These are phyloP conservation scores for Cladophialophora carrionii DNA, from an alignment of 2,329 filamentous ascomycete genomes.

Conservation along the genomic window DNA sequence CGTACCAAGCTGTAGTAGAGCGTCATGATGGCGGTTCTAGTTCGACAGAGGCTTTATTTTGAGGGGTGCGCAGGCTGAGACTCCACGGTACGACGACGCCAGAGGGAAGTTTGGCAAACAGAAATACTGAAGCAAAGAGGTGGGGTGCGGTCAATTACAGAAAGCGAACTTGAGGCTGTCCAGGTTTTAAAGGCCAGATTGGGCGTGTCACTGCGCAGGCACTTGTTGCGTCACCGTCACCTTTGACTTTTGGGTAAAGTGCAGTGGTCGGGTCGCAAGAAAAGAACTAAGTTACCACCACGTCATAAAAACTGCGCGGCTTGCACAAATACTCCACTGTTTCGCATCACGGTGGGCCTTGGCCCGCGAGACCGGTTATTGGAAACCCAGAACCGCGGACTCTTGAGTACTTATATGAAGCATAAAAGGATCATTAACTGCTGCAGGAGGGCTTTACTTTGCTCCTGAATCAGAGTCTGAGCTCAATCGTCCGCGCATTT, in stretches of 20 bases:
- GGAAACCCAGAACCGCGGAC: not conserved
- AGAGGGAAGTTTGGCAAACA: not conserved
- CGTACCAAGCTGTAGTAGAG: conserved; percentile 63
- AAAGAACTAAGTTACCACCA: not conserved
- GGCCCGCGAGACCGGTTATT: too few species aligned
- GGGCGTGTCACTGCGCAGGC: conserved; percentile 5
- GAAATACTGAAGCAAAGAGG: not conserved
- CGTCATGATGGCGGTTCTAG: conserved; percentile 59
- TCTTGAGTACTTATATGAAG: not conserved
- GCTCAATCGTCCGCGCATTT: conserved; percentile 2
- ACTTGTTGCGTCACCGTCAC: conserved; percentile 16
- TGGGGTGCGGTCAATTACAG: not conserved
- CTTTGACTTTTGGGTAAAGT: not conserved
- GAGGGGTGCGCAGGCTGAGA: not conserved
- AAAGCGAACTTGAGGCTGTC: conserved; percentile 1
- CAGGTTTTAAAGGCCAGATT: conserved; percentile 15
- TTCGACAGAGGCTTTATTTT: not conserved
- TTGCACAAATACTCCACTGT: not conserved
- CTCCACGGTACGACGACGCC: not conserved
- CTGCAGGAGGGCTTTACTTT: not conserved
- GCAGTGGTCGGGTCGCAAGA: not conserved
- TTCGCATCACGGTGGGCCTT: not conserved
- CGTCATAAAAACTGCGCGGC: conserved; percentile 1
- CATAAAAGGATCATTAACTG: not conserved
- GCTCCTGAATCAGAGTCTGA: not conserved